These are phyloP conservation scores for Suhomyces xylopsoci DNA, from an alignment of 805 yeast species.

Conservation along the genomic window DNA sequence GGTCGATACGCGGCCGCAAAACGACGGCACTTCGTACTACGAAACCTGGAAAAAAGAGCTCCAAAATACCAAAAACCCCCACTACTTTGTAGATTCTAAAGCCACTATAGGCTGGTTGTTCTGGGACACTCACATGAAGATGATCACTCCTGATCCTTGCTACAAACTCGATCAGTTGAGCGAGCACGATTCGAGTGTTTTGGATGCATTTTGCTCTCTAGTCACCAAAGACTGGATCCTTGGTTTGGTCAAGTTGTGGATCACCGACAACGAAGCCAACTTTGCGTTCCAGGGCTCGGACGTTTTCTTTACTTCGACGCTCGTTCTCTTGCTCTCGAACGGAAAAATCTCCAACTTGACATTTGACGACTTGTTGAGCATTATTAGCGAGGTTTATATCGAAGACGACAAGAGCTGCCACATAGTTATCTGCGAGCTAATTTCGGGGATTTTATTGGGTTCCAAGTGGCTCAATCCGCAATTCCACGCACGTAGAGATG, in stretches of 20 bases:
- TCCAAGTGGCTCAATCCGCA: conserved; percentile 40
- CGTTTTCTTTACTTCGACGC: conserved; percentile 52
- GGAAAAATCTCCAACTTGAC: conserved; percentile 41
- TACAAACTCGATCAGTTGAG: conserved; percentile 27
- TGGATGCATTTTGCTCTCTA: conserved; percentile 41
- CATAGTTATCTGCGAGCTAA: conserved; percentile 67
- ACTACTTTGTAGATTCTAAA: conserved; percentile 56
- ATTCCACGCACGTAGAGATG: conserved; percentile 40
- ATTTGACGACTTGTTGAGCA: conserved; percentile 50
- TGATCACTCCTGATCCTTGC: conserved; percentile 34
- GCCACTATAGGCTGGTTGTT: conserved; percentile 66
- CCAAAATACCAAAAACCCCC: conserved; percentile 43
- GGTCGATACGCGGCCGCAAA: conserved; percentile 42
- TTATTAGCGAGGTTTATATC: conserved; percentile 51
- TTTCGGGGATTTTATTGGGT: conserved; percentile 59
- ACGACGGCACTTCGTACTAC: conserved; percentile 33
- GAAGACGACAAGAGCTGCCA: conserved; percentile 73
- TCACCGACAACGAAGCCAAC: conserved; percentile 66
- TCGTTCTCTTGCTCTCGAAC: conserved; percentile 49
- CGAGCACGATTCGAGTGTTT: conserved; percentile 39
- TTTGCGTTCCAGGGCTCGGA: conserved; percentile 65
- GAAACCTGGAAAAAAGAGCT: conserved; percentile 50
- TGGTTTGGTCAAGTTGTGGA: conserved; percentile 47
- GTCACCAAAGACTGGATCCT: conserved; percentile 60
- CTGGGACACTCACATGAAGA: conserved; percentile 62